Evolutionary conservation across 371 early-diverging fungal genomes (phyloP).

Genomic region (Choanephora cucurbitarum): DNA sequence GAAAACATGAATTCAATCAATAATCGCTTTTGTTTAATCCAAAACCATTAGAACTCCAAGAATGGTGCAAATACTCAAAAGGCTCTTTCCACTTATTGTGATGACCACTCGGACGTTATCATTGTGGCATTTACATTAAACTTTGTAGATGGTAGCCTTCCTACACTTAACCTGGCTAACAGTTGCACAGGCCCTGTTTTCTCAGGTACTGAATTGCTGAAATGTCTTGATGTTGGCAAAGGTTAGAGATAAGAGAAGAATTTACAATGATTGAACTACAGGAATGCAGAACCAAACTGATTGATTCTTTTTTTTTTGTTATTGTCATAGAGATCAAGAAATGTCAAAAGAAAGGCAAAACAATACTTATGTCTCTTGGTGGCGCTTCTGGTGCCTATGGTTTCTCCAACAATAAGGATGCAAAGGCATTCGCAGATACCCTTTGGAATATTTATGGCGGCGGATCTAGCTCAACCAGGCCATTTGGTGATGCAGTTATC

Average conservation of each 20-base stretch:
- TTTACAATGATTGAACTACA: not conserved
- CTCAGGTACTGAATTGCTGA: conserved; percentile 53
- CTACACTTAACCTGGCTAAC: conserved; percentile 61
- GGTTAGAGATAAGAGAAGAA: conserved; percentile 28
- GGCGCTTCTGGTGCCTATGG: conserved; percentile 68
- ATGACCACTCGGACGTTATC: conserved; percentile 51
- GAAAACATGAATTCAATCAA: not conserved
- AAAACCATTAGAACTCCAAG: conserved; percentile 29
- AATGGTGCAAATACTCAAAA: conserved; percentile 26
- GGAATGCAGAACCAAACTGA: too few species aligned
- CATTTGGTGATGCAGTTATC: conserved; percentile 61
- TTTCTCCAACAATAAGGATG: conserved; percentile 52
- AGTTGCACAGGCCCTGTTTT: conserved; percentile 53
- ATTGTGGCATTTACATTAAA: conserved; percentile 60
- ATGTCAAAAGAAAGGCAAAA: conserved; percentile 67
- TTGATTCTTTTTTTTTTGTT: not conserved
- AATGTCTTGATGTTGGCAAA: conserved; percentile 60
- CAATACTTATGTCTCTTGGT: conserved; percentile 67
- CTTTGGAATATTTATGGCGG: conserved; percentile 66
- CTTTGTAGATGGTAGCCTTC: conserved; percentile 48
- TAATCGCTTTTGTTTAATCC: not conserved
- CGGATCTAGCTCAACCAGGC: conserved; percentile 52
- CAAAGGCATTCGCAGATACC: conserved; percentile 55
- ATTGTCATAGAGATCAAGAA: conserved; percentile 51
- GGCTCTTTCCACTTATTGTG: conserved; percentile 63